phyloP scores from a whole-genome alignment of 2,329 filamentous ascomycete genomes.

The Saccharata proteae region DNA sequence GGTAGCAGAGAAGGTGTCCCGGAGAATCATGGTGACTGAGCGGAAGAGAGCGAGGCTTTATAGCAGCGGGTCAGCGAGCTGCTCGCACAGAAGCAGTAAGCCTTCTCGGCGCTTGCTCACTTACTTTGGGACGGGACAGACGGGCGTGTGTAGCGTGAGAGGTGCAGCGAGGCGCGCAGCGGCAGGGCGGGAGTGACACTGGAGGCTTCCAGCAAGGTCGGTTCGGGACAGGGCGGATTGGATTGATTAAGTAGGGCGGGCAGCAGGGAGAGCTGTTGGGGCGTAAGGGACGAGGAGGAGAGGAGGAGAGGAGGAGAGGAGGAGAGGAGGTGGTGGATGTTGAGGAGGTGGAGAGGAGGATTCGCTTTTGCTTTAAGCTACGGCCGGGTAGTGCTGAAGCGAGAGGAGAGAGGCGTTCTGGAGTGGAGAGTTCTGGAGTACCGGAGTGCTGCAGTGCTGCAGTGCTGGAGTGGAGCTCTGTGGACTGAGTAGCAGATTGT shows the following conservation, averaged over 20 bases:
- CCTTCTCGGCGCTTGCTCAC: constrained; percentile 13
- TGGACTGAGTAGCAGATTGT: constrained; percentile 17
- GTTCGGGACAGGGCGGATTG: neutral
- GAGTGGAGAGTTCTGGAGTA: neutral
- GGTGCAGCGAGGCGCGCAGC: neutral
- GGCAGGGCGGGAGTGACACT: constrained; percentile 1
- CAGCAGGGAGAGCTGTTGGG: constrained; percentile 5
- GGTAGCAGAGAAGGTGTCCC: constrained; percentile 24
- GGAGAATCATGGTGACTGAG: constrained; percentile 27
- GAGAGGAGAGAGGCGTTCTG: constrained; percentile 9
- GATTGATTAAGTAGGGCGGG: neutral
- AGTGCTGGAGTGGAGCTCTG: constrained; percentile 18
- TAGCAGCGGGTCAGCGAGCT: constrained; percentile 11
- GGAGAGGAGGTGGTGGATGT: constrained; percentile 1
- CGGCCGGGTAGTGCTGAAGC: constrained; percentile 12
- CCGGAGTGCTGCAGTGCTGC: too few species aligned
- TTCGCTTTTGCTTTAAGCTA: neutral
- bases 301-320: constrained; percentile 2
- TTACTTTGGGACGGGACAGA: constrained; percentile 10
- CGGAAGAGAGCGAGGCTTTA: constrained; percentile 14
- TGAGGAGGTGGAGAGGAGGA: neutral
- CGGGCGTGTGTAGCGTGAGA: constrained; percentile 1
- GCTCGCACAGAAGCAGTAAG: constrained; percentile 9
- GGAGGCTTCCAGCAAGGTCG: too few species aligned
- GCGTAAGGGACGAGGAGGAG: constrained; percentile 2